Evolutionary conservation across 306 rosid species (phyloP).

Genomic region (Quercus wislizeni): DNA sequence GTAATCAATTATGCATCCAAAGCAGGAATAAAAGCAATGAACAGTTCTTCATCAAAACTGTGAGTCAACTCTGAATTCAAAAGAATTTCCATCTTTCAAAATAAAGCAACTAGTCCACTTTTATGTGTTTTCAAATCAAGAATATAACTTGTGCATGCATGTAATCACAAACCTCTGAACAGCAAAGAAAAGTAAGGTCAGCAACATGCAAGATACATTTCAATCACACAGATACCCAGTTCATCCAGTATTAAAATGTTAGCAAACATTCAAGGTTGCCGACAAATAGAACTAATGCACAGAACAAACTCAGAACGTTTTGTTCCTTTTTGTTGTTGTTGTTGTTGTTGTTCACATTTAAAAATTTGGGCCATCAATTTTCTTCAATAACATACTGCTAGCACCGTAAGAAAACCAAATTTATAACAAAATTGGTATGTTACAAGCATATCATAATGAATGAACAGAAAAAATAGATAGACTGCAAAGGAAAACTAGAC

Average conservation of each 20-base stretch:
- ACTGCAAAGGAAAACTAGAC: not conserved
- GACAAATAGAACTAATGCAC: not conserved
- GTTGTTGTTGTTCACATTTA: not conserved
- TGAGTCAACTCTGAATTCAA: not conserved
- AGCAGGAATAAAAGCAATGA: not conserved
- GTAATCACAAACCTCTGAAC: not conserved
- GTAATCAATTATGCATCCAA: not conserved
- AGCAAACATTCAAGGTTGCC: not conserved
- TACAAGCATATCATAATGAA: not conserved
- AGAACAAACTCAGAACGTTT: not conserved
- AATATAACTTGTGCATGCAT: not conserved
- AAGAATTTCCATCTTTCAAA: not conserved
- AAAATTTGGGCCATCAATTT: not conserved
- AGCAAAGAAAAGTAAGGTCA: not conserved
- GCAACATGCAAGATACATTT: not conserved
- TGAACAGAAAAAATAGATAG: constrained; percentile 1
- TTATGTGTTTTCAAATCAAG: not conserved
- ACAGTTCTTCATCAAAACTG: not conserved
- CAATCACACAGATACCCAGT: not conserved
- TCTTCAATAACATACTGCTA: not conserved
- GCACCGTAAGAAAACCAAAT: constrained; percentile 3
- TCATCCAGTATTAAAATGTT: not conserved
- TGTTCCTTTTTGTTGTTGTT: not conserved
- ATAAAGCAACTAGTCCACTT: not conserved
- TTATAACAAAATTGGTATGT: constrained; percentile 2